Evolutionary conservation across 208 protist genomes (phyloP).

Genomic region (Acanthamoeba sp.): DNA sequence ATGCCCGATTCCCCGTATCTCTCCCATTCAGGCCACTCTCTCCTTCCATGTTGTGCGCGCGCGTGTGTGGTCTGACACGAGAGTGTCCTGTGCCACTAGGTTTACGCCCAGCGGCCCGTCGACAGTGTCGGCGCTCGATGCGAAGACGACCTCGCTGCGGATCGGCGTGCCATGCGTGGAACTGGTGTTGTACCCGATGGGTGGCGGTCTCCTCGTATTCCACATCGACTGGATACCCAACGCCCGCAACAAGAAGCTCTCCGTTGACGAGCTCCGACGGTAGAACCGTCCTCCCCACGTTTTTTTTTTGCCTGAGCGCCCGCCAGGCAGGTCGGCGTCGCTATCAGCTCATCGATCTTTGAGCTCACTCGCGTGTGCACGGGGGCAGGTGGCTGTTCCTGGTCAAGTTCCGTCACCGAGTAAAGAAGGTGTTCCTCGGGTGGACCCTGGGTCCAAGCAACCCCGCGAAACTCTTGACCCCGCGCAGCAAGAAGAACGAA

Average conservation of each 20-base stretch:
- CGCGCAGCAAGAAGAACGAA: neutral
- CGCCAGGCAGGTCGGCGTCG: too few relatives aligned
- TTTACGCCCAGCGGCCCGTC: neutral
- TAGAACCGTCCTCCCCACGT: too few relatives aligned
- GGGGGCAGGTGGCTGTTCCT: constrained; percentile 3
- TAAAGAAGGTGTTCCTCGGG: constrained; percentile 58
- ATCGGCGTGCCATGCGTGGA: constrained; percentile 25
- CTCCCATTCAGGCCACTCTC: neutral
- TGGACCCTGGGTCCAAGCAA: constrained; percentile 45
- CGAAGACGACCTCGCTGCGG: constrained; percentile 12
- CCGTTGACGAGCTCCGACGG: constrained; percentile 30
- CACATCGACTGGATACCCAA: constrained; percentile 38
- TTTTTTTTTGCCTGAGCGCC: too few relatives aligned
- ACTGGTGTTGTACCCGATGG: constrained; percentile 41
- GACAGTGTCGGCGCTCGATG: neutral
- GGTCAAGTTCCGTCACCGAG: constrained; percentile 32
- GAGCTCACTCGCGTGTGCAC: too few relatives aligned
- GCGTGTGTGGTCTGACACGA: too few relatives aligned
- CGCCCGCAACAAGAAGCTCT: neutral
- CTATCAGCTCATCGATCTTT: too few relatives aligned
- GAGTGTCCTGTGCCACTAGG: too few relatives aligned
- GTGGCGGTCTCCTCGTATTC: constrained; percentile 35
- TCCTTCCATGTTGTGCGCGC: too few relatives aligned
- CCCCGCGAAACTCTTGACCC: neutral
- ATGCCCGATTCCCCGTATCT: constrained; percentile 23